Evolutionary conservation across 2,329 filamentous ascomycete genomes (phyloP).

Genomic region (Elsinoe perseae): DNA sequence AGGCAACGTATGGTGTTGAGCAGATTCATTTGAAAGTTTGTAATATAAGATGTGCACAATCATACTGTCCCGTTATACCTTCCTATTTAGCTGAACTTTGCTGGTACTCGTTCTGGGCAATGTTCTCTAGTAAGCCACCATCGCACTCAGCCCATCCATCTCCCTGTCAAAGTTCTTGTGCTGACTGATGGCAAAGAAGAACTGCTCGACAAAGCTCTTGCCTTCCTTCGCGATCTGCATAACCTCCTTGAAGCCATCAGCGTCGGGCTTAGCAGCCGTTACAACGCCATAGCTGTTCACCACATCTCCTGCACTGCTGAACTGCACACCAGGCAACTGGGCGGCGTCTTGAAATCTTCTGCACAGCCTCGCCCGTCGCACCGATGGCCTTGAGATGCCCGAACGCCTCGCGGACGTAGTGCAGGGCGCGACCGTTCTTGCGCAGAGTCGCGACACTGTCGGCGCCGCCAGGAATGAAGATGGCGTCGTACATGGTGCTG

Average conservation of each 20-base stretch:
- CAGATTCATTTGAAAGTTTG: not conserved
- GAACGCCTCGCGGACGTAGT: slow-evolving; percentile 74
- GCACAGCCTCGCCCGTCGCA: slow-evolving; percentile 63
- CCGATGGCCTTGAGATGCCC: slow-evolving; percentile 74
- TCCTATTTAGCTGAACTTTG: too few species aligned
- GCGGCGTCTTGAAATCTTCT: slow-evolving; percentile 50
- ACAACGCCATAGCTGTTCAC: slow-evolving; percentile 71
- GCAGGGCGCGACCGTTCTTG: slow-evolving; percentile 62
- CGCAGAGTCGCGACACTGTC: slow-evolving; percentile 55
- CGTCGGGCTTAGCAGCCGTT: slow-evolving; percentile 49
- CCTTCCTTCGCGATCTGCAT: slow-evolving; percentile 59
- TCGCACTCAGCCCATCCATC: slow-evolving; percentile 56
- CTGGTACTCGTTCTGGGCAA: too few species aligned
- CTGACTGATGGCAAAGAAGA: slow-evolving; percentile 60
- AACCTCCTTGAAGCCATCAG: slow-evolving; percentile 54
- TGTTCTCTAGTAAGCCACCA: slow-evolving; percentile 58
- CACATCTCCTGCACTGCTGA: slow-evolving; percentile 45
- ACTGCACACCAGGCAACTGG: slow-evolving; percentile 41
- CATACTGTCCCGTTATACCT: too few species aligned
- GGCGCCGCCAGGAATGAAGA: slow-evolving; percentile 67
- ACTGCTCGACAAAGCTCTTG: slow-evolving; percentile 61
- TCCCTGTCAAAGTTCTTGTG: slow-evolving; percentile 71
- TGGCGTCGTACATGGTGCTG: slow-evolving; percentile 71
- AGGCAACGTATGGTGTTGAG: not conserved
- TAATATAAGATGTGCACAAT: too few species aligned